Evolutionary conservation across 148 eudicot genomes (phyloP), one percentile per base, ranked within the genome.

Genomic region (Fagopyrum tataricum): DNA sequence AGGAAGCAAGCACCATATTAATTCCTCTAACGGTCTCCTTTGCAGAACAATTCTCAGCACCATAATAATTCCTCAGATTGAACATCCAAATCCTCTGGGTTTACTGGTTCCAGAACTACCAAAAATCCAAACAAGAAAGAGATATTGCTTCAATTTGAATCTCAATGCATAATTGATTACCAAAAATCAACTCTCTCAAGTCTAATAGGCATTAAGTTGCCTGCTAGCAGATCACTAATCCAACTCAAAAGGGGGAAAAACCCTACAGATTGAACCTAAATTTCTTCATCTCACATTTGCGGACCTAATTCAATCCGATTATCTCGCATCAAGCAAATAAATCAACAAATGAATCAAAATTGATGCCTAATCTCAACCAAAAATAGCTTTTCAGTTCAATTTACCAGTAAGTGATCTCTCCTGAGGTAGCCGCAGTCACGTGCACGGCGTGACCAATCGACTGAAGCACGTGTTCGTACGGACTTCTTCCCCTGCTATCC

Each of bases 341-440:
- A 44, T 23, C 47, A 44, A 53, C 17, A 10, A 40, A 24, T 12
- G 13, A 46, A 31, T 31, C 2, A 46, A 46, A 46, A 46, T 46
- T 46, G 49, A 13, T 46, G 49, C 12, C 49, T 6, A 46, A 46
- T 46, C 49, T 2, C 6, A 59, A 26, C 67, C 40, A 10, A 26
- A 62, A 37, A 62, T 7, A 62, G 43, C 18, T 31, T n/a, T n/a
- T 37, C 2, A 8, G 18, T 37, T 37, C 2, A 8, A 8, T 37
- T 31, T 80, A 88, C 96, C 96, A 90, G 77, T 69, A 90, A 7
- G 83, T 72, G 62, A 90, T 90, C 74, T 88, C 83, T 53, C 84
- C 85, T 6, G 90, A 49, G 6, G 46, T n/a, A 31, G 76, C 72
- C 39, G 31, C 61, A 42, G 75, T 79, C 7, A 86, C 84, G 67